phyloP scores from a whole-genome alignment of 176 grass and related monocot genomes.

The Bonia amplexicaulis region DNA sequence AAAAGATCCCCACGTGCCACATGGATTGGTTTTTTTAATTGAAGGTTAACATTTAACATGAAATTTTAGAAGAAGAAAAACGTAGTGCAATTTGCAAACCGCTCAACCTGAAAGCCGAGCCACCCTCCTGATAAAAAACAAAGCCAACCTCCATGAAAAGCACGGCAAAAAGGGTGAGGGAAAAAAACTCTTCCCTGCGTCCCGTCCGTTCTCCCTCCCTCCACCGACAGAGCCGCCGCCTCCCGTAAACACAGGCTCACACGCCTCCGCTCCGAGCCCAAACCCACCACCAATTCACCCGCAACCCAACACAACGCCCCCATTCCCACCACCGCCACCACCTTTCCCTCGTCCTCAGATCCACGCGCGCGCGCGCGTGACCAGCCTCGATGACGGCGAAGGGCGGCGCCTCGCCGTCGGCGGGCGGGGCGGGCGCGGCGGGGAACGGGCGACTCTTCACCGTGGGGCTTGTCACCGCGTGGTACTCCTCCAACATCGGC shows the following conservation, averaged over 20 bases:
- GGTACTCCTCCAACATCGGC: constrained; percentile 98
- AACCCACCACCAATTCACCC: constrained; percentile 39
- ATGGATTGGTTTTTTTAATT: no score
- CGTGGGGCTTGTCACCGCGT: constrained; percentile 61
- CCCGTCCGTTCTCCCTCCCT: constrained; percentile 16
- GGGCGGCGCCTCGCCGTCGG: constrained; percentile 45
- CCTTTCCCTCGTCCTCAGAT: constrained; percentile 23
- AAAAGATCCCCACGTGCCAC: no score
- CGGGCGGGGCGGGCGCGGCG: constrained; percentile 18
- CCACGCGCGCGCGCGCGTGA: constrained; percentile 4
- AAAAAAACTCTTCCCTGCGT: neutral
- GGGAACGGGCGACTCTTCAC: constrained; percentile 54
- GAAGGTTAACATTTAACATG: no score
- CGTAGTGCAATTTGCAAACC: neutral
- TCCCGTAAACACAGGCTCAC: constrained; percentile 47
- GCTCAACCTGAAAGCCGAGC: neutral
- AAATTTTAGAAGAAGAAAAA: no score
- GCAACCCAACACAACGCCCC: constrained; percentile 13
- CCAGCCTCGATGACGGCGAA: constrained; percentile 49
- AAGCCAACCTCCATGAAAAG: neutral
- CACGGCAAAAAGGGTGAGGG: neutral
- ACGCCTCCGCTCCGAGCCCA: constrained; percentile 23
- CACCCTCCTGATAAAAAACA: neutral
- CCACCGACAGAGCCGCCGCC: constrained; percentile 21
- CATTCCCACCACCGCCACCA: neutral